Conservation (phyloP, 2,329 filamentous ascomycete species). For the Dothiorella sarmentorum region DNA sequence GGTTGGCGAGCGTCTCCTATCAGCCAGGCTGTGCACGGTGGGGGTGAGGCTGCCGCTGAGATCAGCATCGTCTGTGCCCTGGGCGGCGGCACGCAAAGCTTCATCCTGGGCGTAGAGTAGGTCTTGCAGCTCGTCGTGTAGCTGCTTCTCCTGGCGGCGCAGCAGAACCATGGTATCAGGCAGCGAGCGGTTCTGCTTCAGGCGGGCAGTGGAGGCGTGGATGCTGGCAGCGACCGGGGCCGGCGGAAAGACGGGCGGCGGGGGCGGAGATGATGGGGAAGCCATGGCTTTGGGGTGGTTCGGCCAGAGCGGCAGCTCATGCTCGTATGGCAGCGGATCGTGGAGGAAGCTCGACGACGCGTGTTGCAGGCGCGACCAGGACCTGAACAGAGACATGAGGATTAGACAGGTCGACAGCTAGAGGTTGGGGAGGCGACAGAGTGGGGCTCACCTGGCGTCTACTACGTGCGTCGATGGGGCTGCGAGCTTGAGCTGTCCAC, state of each 20-base stretch:
- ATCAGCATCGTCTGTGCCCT: constrained; percentile 38
- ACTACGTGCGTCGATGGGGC: too few relatives aligned
- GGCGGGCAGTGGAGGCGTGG: constrained; percentile 16
- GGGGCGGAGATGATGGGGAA: background rate
- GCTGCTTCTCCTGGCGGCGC: constrained; percentile 51
- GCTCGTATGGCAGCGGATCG: background rate
- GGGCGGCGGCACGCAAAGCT: constrained; percentile 50
- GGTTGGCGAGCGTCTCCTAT: constrained; percentile 43
- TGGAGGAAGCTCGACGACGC: background rate
- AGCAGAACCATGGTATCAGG: constrained; percentile 47
- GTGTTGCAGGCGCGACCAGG: constrained; percentile 3
- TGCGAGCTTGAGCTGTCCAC: background rate
- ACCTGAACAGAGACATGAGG: background rate
- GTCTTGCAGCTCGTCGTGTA: constrained; percentile 56
- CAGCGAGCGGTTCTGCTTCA: constrained; percentile 20
- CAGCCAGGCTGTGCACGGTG: constrained; percentile 29
- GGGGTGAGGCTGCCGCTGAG: constrained; percentile 52
- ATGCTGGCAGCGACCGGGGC: constrained; percentile 21
- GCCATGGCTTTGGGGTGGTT: background rate
- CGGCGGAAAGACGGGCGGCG: constrained; percentile 20
- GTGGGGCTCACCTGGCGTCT: too few relatives aligned
- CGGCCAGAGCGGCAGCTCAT: constrained; percentile 15
- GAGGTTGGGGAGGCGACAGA: background rate
- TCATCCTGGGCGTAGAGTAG: constrained; percentile 61
- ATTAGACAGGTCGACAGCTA: background rate